A percentile compares a stretch with the other conserved stretches of the same genome.
phyloP scores from a whole-genome alignment of 225 moss, liverwort and hornwort genomes.

The Polytrichum formosum region DNA sequence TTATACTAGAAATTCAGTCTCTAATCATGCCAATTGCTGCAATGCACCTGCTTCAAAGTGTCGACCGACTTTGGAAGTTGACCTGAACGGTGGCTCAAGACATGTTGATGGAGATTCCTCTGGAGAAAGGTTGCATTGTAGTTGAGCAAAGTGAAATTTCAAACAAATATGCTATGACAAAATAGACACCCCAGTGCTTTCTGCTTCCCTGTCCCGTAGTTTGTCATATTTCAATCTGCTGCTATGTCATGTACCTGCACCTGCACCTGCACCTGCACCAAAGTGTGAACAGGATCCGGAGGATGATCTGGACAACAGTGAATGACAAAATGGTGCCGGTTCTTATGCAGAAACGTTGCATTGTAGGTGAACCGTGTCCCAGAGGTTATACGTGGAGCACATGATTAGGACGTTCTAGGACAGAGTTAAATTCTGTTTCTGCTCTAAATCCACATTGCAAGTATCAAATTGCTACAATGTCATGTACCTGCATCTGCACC shows the following conservation, averaged over 20 bases:
- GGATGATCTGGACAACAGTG: not conserved
- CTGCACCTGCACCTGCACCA: no score
- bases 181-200: constrained; percentile 2
- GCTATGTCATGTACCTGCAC: no score
- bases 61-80: constrained; percentile 10
- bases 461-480: constrained; percentile 24
- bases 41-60: constrained; percentile 42
- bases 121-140: not conserved
- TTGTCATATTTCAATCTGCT: no score
- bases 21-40: no score
- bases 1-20: not conserved
- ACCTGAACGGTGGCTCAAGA: no score
- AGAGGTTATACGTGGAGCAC: no score
- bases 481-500: constrained; percentile 62
- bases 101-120: constrained; percentile 9
- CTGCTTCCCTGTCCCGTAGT: no score
- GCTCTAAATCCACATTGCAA: no score
- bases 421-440: not conserved
- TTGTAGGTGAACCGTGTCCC: constrained; percentile 15
- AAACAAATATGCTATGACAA: constrained; percentile 8
- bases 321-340: constrained; percentile 32
- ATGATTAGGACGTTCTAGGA: no score
- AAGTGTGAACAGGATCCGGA: no score
- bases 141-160: not conserved
- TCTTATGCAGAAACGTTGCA: constrained; percentile 36